These are phyloP conservation scores for Russula sp. DNA, from an alignment of 768 basidiomycete species.

Conservation along the genomic window DNA sequence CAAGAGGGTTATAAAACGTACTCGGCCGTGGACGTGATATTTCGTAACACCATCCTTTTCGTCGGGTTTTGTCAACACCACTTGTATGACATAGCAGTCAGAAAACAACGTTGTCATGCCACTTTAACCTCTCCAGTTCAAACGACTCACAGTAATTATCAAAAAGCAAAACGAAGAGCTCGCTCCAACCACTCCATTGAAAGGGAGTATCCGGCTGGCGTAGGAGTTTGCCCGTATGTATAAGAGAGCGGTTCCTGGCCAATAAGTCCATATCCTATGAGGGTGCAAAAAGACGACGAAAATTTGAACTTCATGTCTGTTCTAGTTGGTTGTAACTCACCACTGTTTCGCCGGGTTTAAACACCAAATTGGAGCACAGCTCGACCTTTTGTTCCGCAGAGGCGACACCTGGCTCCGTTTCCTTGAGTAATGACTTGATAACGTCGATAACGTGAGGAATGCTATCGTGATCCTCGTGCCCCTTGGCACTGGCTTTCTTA, in stretches of 20 bases:
- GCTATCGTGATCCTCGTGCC: conserved; percentile 75
- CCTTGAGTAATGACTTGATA: conserved; percentile 82
- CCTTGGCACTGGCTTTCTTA: conserved; percentile 65
- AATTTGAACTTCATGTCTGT: not conserved
- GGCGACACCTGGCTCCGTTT: conserved; percentile 81
- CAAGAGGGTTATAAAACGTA: conserved; percentile 38
- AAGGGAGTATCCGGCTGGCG: conserved; percentile 87
- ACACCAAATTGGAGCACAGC: conserved; percentile 73
- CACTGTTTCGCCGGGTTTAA: conserved; percentile 74
- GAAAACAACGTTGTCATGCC: no score
- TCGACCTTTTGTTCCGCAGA: conserved; percentile 88
- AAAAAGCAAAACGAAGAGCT: conserved; percentile 86
- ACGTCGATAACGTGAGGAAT: conserved; percentile 87
- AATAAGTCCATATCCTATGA: conserved; percentile 82
- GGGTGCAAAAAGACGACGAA: not conserved
- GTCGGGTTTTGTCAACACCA: conserved; percentile 85
- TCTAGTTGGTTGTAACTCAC: conserved; percentile 37
- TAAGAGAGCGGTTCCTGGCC: conserved; percentile 75
- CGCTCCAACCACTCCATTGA: conserved; percentile 87
- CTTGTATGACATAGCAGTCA: conserved; percentile 40
- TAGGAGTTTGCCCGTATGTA: conserved; percentile 78
- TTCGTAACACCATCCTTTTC: conserved; percentile 72
- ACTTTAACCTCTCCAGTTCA: not conserved
- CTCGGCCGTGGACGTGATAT: conserved; percentile 78
- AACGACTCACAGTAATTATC: conserved; percentile 82